Evolutionary conservation across 2,329 filamentous ascomycete genomes (phyloP).

Genomic region (Albophoma yamanashiensis): DNA sequence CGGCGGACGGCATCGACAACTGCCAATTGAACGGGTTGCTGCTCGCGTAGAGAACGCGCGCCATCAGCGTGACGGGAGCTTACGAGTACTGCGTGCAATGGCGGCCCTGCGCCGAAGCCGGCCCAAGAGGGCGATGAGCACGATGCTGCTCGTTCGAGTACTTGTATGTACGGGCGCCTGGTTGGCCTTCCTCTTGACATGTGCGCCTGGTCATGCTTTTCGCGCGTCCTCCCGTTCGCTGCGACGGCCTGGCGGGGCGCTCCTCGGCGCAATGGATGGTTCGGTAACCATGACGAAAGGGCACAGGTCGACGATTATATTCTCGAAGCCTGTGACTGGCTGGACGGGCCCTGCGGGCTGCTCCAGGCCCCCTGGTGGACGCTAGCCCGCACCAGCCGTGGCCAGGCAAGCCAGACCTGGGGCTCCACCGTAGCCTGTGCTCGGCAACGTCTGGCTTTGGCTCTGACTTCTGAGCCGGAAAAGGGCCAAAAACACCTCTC

Average conservation of each 20-base stretch:
- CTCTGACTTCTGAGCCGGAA: slow-evolving; percentile 3
- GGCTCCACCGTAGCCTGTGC: slow-evolving; percentile 5
- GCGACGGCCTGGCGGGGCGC: not conserved
- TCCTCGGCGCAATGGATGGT: slow-evolving; percentile 1
- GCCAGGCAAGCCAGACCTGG: not conserved
- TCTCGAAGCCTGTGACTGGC: slow-evolving; percentile 14
- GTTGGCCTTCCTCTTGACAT: not conserved
- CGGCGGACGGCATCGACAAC: slow-evolving; percentile 1
- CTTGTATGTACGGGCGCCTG: too few relatives aligned
- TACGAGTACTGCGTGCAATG: too few relatives aligned
- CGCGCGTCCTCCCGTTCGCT: slow-evolving; percentile 1
- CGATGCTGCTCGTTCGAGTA: too few relatives aligned
- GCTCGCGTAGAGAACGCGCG: too few relatives aligned
- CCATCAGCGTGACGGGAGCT: too few relatives aligned
- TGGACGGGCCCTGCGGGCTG: slow-evolving; percentile 1
- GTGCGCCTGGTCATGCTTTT: slow-evolving; percentile 3
- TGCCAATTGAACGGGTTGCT: not conserved
- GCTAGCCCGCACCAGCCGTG: not conserved
- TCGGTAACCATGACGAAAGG: slow-evolving; percentile 8
- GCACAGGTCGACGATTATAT: slow-evolving; percentile 11
- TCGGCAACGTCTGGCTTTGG: slow-evolving; percentile 9
- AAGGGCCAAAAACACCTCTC: slow-evolving; percentile 15
- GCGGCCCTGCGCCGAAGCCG: too few relatives aligned
- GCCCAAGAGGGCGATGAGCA: too few relatives aligned
- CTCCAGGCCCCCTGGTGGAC: not conserved